A percentile compares a stretch with the other conserved stretches of the same genome.
These are phyloP conservation scores for Euptelea pleiosperma DNA, from an alignment of 164 flowering plant genomes.

Conservation along the genomic window DNA sequence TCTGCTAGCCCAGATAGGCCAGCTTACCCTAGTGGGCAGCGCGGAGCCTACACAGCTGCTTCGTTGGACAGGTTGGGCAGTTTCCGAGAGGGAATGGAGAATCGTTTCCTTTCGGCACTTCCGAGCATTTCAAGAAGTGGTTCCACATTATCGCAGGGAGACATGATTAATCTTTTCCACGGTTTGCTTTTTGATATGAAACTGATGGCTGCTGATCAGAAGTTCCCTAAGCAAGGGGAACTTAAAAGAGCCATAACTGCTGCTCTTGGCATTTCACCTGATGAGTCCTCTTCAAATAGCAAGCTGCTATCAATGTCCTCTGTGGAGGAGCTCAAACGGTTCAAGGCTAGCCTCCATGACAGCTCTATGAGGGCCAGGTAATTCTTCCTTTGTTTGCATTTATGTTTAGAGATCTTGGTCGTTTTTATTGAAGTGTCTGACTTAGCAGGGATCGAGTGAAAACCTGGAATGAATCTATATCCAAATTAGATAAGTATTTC, in stretches of 20 bases:
- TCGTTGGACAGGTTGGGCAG: conserved; percentile 65
- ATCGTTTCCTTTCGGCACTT: conserved; percentile 46
- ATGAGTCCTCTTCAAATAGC: conserved; percentile 53
- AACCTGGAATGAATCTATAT: conserved; percentile 46
- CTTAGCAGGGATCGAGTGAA: conserved; percentile 63
- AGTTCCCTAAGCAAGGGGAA: conserved; percentile 51
- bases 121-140: conserved; percentile 65
- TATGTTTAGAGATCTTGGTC: conserved; percentile 2
- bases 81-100: conserved; percentile 67
- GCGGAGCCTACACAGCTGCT: conserved; percentile 46
- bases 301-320: conserved; percentile 41
- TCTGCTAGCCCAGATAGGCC: conserved; percentile 77
- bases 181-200: conserved; percentile 58
- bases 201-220: conserved; percentile 49
- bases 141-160: conserved; percentile 42
- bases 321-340: conserved; percentile 62
- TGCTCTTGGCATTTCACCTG: conserved; percentile 55
- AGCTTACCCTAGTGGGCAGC: conserved; percentile 49
- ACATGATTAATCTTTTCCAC: conserved; percentile 53
- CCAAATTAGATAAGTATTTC: conserved; percentile 54
- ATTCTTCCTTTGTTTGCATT: conserved; percentile 6
- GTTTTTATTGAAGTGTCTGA: background rate
- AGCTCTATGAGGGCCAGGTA: conserved; percentile 62
- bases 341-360: conserved; percentile 51
- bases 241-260: conserved; percentile 42